These are phyloP conservation scores for Petunia axillaris DNA, from an alignment of 257 asterid genomes.

Conservation along the genomic window DNA sequence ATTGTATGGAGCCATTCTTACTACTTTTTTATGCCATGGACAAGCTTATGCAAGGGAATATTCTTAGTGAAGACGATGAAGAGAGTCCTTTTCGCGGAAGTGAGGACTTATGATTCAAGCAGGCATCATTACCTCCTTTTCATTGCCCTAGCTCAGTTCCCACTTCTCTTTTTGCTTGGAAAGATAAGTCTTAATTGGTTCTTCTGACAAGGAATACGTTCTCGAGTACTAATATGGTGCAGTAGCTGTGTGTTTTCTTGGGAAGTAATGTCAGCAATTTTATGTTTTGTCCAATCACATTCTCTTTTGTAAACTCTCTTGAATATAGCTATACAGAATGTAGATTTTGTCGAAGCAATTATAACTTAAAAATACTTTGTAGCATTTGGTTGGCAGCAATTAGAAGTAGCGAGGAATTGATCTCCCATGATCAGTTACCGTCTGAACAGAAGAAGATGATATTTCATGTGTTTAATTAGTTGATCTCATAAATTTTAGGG, in stretches of 20 bases:
- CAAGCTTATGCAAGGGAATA: constrained; percentile 42
- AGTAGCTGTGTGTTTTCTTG: neutral
- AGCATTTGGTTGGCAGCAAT: no score
- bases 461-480: no score
- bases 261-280: constrained; percentile 17
- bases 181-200: constrained; percentile 43
- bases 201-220: constrained; percentile 1
- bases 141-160: constrained; percentile 48
- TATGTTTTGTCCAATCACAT: neutral
- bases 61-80: constrained; percentile 45
- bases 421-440: no score
- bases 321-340: no score
- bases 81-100: constrained; percentile 44
- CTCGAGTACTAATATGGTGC: constrained; percentile 4
- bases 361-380: no score
- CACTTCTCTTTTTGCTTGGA: constrained; percentile 44
- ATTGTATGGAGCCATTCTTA: constrained; percentile 39
- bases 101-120: constrained; percentile 39
- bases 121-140: constrained; percentile 44
- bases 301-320: no score
- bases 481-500: no score
- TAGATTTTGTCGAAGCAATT: no score
- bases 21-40: constrained; percentile 42
- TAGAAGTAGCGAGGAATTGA: no score
- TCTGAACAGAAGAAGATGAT: no score